A percentile compares a stretch with the other conserved stretches of the same genome.
phyloP scores from a whole-genome alignment of 208 protist genomes.

The Chromosphaera perkinsii region DNA sequence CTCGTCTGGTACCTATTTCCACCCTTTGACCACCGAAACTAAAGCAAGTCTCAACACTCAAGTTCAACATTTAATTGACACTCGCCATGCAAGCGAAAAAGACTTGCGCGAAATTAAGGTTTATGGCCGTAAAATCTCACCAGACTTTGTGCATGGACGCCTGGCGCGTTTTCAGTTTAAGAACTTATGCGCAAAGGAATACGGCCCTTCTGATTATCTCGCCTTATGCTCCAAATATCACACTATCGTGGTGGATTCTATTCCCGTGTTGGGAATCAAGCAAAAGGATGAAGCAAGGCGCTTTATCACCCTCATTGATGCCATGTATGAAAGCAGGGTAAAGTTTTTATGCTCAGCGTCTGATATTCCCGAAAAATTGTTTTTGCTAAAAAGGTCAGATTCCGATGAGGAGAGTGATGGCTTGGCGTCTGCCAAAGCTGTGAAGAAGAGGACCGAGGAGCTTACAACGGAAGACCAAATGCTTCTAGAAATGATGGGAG shows the following conservation, averaged over 20 bases:
- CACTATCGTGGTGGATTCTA: not conserved
- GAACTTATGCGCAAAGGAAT: not conserved
- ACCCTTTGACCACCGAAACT: not conserved
- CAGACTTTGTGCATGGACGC: not conserved
- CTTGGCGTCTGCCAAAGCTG: too few species aligned
- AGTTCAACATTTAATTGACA: not conserved
- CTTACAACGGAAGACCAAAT: too few species aligned
- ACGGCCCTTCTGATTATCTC: constrained; percentile 2
- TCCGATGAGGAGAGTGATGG: too few species aligned
- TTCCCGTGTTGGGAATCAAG: not conserved
- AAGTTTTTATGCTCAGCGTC: too few species aligned
- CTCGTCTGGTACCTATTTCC: not conserved
- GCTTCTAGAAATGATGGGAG: too few species aligned
- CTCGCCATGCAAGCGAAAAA: not conserved
- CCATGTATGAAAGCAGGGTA: constrained; percentile 12
- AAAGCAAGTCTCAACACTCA: not conserved
- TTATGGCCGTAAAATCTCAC: not conserved
- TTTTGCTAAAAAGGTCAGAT: too few species aligned
- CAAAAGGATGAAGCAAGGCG: constrained; percentile 4
- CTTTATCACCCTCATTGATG: constrained; percentile 15
- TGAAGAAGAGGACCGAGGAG: too few species aligned
- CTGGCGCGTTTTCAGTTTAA: not conserved
- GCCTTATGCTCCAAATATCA: constrained; percentile 8
- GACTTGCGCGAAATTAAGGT: not conserved
- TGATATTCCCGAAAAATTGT: too few species aligned